A percentile compares a stretch with the other conserved stretches of the same genome.
Evolutionary conservation across 345 rosid species (phyloP).

Genomic region (Abelmoschus esculentus): DNA sequence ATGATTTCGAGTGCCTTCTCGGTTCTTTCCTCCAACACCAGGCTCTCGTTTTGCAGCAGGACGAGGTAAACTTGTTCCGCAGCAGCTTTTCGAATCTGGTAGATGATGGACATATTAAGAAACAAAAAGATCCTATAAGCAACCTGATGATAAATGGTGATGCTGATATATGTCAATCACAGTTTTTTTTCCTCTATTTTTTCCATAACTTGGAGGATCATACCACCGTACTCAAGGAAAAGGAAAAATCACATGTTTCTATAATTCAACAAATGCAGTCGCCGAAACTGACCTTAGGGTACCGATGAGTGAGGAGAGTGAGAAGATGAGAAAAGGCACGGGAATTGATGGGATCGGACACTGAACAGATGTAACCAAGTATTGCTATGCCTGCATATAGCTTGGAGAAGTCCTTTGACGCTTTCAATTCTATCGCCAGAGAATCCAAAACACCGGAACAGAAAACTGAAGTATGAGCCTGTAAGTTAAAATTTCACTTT

Average conservation of each 20-base stretch:
- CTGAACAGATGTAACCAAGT: slow-evolving; percentile 68
- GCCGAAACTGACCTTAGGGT: slow-evolving; percentile 54
- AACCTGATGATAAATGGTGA: background rate
- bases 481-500: slow-evolving; percentile 14
- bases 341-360: slow-evolving; percentile 39
- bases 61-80: slow-evolving; percentile 70
- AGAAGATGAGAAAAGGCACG: slow-evolving; percentile 63
- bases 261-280: background rate
- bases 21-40: slow-evolving; percentile 48
- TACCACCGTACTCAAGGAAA: background rate
- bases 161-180: background rate
- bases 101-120: background rate
- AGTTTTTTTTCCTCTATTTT: too few species aligned
- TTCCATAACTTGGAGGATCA: too few species aligned
- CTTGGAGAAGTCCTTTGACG: slow-evolving; percentile 66
- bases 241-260: background rate
- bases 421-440: slow-evolving; percentile 58
- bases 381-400: slow-evolving; percentile 58
- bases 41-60: slow-evolving; percentile 54
- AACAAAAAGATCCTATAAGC: background rate
- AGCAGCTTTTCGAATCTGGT: slow-evolving; percentile 74
- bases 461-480: slow-evolving; percentile 49
- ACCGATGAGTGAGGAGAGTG: slow-evolving; percentile 60
- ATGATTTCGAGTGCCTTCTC: slow-evolving; percentile 59
- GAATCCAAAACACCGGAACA: slow-evolving; percentile 59